These are phyloP conservation scores for Trichoderma gamsii DNA, from an alignment of 495 filamentous ascomycete genomes.

Conservation along the genomic window DNA sequence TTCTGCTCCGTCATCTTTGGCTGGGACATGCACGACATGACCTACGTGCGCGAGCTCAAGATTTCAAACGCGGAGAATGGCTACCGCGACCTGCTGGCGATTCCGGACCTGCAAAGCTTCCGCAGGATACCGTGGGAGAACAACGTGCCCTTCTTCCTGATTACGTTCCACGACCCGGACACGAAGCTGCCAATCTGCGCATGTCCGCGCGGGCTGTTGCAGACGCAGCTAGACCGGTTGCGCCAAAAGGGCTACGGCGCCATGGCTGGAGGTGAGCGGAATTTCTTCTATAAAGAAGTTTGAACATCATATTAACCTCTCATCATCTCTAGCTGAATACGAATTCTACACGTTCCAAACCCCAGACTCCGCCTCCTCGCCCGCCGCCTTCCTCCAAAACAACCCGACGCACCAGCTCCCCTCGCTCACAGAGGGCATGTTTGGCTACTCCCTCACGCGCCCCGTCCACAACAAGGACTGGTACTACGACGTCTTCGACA, in stretches of 20 bases:
- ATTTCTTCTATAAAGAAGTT: background rate
- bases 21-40: conserved; percentile 97
- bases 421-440: conserved; percentile 90
- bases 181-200: conserved; percentile 64
- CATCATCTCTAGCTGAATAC: conserved; percentile 69
- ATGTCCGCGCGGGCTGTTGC: conserved; percentile 75
- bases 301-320: background rate
- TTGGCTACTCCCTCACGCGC: conserved; percentile 91
- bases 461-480: conserved; percentile 91
- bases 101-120: conserved; percentile 75
- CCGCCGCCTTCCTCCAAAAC: conserved; percentile 64
- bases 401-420: conserved; percentile 69
- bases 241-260: conserved; percentile 62
- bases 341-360: conserved; percentile 93
- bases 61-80: conserved; percentile 93
- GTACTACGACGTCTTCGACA: conserved; percentile 84
- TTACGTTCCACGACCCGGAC: conserved; percentile 79
- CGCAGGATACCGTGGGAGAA: conserved; percentile 93
- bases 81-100: conserved; percentile 81
- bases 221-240: conserved; percentile 59
- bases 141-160: conserved; percentile 84
- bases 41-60: conserved; percentile 75
- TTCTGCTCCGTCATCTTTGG: conserved; percentile 97
- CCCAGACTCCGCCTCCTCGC: conserved; percentile 44
- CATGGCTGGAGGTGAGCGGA: conserved; percentile 79